A percentile compares a stretch with the other conserved stretches of the same genome.
Conservation (phyloP, 2,329 filamentous ascomycete species). For the Helminthosporium solani region DNA sequence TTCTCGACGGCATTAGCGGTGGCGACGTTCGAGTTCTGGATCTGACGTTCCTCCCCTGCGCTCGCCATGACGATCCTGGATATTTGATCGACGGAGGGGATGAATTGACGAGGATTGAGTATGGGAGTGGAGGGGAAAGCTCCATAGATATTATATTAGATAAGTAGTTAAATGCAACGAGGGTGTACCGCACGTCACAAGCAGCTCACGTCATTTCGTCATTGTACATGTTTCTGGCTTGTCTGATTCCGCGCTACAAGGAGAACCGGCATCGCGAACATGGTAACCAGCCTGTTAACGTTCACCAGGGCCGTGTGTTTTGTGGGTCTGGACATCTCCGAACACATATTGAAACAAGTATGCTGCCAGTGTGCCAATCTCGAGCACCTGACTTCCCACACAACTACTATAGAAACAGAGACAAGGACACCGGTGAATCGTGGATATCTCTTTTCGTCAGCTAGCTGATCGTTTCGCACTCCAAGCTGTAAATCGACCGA, state of each 20-base stretch:
- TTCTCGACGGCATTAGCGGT: constrained; percentile 14
- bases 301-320: background rate
- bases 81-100: no score
- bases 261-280: background rate
- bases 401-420: no score
- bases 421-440: background rate
- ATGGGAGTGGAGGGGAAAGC: no score
- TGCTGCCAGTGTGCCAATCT: no score
- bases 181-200: background rate
- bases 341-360: no score
- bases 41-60: constrained; percentile 3
- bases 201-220: constrained; percentile 9
- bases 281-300: background rate
- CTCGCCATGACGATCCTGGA: constrained; percentile 6
- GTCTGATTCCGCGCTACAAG: background rate
- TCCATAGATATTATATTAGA: no score
- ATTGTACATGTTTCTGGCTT: constrained; percentile 12
- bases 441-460: background rate
- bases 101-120: no score
- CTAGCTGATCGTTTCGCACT: background rate
- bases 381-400: no score
- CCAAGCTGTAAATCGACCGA: no score
- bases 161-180: no score
- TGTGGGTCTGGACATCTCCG: background rate
- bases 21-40: constrained; percentile 20